phyloP scores from a whole-genome alignment of 345 rosid genomes.

The Luvunga scandens region DNA sequence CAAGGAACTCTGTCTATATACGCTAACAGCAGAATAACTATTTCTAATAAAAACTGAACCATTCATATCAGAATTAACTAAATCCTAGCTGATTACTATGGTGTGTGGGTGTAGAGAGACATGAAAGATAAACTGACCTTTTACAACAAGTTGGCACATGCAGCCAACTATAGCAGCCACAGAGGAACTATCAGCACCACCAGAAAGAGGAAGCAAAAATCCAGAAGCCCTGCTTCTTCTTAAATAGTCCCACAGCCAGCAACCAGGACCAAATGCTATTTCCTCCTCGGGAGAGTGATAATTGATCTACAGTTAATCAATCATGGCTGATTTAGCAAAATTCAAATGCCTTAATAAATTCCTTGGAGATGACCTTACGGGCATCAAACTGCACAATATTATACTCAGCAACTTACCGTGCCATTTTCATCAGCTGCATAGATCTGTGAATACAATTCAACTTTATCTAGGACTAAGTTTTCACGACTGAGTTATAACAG shows the following conservation, averaged over 20 bases:
- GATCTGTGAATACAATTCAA: not conserved
- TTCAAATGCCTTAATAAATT: not conserved
- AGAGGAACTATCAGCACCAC: conserved; percentile 94
- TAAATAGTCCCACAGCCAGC: conserved; percentile 99
- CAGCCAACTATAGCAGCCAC: conserved; percentile 99
- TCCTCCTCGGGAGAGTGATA: conserved; percentile 95
- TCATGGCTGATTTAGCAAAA: conserved; percentile 11
- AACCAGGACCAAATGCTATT: conserved; percentile 92
- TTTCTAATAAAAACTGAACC: not conserved
- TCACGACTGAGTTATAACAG: not conserved
- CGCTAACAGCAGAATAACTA: not conserved
- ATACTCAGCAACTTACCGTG: not conserved
- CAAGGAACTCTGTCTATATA: not conserved
- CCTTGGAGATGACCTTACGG: not conserved
- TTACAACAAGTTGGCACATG: conserved; percentile 97
- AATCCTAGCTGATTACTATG: not conserved
- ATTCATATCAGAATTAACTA: not conserved
- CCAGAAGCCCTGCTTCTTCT: conserved; percentile 99
- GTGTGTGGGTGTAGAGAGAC: not conserved
- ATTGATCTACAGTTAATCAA: conserved; percentile 43
- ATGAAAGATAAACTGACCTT: conserved; percentile 46
- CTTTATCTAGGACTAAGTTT: not conserved
- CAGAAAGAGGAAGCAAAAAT: conserved; percentile 96
- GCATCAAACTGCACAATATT: not conserved
- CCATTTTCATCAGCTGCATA: not conserved